Evolutionary conservation across 2,329 filamentous ascomycete genomes (phyloP), one percentile per base, ranked within the genome.

Genomic region (Botrytis byssoidea): DNA sequence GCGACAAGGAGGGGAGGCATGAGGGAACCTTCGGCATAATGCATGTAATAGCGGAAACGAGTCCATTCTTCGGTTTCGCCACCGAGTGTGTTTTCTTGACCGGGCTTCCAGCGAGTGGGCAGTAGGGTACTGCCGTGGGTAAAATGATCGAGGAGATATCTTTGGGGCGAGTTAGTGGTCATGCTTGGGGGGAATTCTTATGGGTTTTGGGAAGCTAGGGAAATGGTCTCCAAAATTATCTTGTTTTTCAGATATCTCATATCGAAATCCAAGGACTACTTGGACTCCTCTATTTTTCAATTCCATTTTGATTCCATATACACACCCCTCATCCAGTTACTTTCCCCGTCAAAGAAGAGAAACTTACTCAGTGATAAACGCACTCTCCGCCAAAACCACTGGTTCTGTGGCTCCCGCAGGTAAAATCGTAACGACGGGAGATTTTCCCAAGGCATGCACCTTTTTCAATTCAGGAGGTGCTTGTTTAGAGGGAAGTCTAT

Each of bases 381-480:
- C 94, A 63, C 92, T 95, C 84, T 98, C 95, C 16, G 93, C 93
- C 65, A 98, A 84, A 0, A 95, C 88, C 18, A 89, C 79, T 3
- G 87, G 84, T 77, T 87, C 81, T n/a, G 72, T 79, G 40, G 78
- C 74, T 5, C 79, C 79, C 35, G 81, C 83, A 0, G 84, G 81
- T n/a, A 83, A 84, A 78, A 98, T 85, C 14, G 88, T 88, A 76
- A 98, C 84, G 60, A 95, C 84, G 0, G 95, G 95, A 1, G 93
- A 94, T 82, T 97, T 97, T 75, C 95, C 95, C 6, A 98, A 86
- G 0, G 93, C 92, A 80, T 97, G 94, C 55, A 97, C 83, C 76
- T 93, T 86, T 79, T 92, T 91, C 64, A 98, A 87, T 79, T 93
- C 91, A 0, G 89, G 85, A 5, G 93, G 93, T 1, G 95, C 95